Evolutionary conservation across 495 filamentous ascomycete genomes (phyloP), one percentile per base, ranked within the genome.

Genomic region (Penicillium paradoxum): DNA sequence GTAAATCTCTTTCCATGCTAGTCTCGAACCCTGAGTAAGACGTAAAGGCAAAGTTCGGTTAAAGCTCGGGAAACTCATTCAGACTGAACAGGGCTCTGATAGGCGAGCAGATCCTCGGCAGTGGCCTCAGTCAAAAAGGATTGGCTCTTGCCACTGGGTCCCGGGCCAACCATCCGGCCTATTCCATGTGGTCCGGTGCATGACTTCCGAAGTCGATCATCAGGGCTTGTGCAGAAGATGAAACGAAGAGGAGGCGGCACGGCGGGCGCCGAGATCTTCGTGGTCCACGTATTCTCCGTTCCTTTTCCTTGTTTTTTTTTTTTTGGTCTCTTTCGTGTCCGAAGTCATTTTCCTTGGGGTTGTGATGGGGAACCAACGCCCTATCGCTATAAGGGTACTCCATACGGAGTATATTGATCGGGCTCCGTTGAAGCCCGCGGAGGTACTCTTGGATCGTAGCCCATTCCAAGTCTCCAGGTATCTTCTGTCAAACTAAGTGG

Each of bases 101-200:
- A 56, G 47, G 41, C 27, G 41, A 51, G 30, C 18, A 2, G 11
- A 17, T 37, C 22, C 45, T 57, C 49, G 50, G 50, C 50, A 50
- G 33, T 27, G 32, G 17, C 33, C 43, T 27, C 34, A 22, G 40
- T 21, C 33, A 54, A 45, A 13, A 56, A 56, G 41, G 41, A 60
- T 54, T 55, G 44, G 44, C 53, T 36, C 57, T 45, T 50, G 45
- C 53, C 58, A 62, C 62, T 47, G 56, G 42, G 42, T 29, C 45
- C 55, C 62, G 60, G 63, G 52, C 29, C 60, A 57, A 25, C 49
- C 40, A 64, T 55, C 60, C 60, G 61, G 60, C 18, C 53, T 55
- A 25, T 60, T 51, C 64, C 64, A 67, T 67, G 64, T 67, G 64
- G 62, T 60, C 62, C 61, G 60, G 63, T 64, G 60, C 60, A 51